Conservation (phyloP, 495 filamentous ascomycete genomes). For the Tuber microsphaerosporum region DNA sequence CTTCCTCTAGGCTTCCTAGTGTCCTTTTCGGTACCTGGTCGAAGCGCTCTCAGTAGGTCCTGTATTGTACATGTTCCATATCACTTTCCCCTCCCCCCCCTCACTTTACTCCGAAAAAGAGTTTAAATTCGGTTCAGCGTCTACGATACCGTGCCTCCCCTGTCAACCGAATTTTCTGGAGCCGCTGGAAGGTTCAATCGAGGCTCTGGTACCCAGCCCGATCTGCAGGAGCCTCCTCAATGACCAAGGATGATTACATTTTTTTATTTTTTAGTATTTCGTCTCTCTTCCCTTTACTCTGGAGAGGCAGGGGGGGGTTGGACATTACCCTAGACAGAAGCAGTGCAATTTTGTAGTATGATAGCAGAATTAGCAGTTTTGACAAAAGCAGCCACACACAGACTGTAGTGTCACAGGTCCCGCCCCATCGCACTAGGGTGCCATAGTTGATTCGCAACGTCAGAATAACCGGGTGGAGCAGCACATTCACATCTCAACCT, state of each 20-base stretch:
- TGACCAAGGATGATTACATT: constrained; percentile 17
- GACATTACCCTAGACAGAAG: neutral
- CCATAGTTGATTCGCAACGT: neutral
- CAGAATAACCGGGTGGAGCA: constrained; percentile 3
- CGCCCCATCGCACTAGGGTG: neutral
- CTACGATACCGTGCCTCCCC: constrained; percentile 17
- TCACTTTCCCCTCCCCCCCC: constrained; percentile 22
- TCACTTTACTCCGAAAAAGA: constrained; percentile 19
- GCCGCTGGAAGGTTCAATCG: constrained; percentile 36
- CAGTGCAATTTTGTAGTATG: neutral
- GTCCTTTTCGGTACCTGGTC: constrained; percentile 27
- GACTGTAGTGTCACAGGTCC: neutral
- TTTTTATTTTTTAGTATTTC: neutral
- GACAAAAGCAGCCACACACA: neutral
- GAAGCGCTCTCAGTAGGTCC: neutral
- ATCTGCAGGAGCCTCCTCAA: constrained; percentile 37
- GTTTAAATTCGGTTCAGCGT: constrained; percentile 38
- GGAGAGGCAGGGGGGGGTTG: neutral
- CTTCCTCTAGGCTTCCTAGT: constrained; percentile 22
- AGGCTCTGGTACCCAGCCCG: constrained; percentile 36
- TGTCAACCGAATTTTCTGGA: constrained; percentile 34
- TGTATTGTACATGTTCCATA: constrained; percentile 10
- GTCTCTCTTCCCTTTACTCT: neutral
- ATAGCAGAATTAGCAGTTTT: neutral
- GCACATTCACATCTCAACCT: neutral